Conservation (phyloP, 2,329 filamentous ascomycete species). For the Aspergillus novoparasiticus region DNA sequence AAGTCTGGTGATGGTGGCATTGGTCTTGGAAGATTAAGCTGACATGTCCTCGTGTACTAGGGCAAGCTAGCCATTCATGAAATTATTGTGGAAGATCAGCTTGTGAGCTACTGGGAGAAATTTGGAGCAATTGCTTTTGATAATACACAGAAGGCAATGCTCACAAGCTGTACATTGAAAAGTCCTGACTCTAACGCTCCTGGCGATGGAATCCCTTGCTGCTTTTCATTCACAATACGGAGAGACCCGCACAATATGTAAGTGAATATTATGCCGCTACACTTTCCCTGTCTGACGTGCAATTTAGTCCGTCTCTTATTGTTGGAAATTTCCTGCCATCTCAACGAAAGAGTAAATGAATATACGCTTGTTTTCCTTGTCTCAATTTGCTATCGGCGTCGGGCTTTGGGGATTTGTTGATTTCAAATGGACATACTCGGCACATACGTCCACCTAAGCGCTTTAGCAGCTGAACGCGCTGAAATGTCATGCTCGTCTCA, state of each 20-base stretch:
- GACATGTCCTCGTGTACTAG: constrained; percentile 48
- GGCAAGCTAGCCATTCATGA: constrained; percentile 94
- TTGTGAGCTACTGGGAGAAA: constrained; percentile 98
- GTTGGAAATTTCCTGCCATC: constrained; percentile 96
- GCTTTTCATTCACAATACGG: constrained; percentile 96
- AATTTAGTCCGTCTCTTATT: constrained; percentile 81
- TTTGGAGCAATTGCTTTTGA: constrained; percentile 98
- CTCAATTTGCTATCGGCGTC: not conserved
- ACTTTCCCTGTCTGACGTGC: constrained; percentile 5
- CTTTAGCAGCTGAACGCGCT: not conserved
- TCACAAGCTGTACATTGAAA: constrained; percentile 91
- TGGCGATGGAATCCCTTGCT: constrained; percentile 80
- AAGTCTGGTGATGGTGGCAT: constrained; percentile 42
- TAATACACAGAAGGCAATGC: constrained; percentile 85
- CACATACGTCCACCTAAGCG: not conserved
- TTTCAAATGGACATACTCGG: not conserved
- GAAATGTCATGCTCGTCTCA: not conserved
- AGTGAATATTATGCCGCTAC: constrained; percentile 42
- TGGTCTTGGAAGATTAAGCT: not conserved
- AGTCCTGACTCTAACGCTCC: constrained; percentile 70
- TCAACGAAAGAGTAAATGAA: constrained; percentile 57
- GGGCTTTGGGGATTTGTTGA: not conserved
- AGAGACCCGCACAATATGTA: constrained; percentile 96
- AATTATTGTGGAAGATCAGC: constrained; percentile 89
- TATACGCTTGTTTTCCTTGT: not conserved